Evolutionary conservation across 495 filamentous ascomycete species (phyloP), one percentile per base, ranked within the genome.

Genomic region (Aspergillus sparsus): DNA sequence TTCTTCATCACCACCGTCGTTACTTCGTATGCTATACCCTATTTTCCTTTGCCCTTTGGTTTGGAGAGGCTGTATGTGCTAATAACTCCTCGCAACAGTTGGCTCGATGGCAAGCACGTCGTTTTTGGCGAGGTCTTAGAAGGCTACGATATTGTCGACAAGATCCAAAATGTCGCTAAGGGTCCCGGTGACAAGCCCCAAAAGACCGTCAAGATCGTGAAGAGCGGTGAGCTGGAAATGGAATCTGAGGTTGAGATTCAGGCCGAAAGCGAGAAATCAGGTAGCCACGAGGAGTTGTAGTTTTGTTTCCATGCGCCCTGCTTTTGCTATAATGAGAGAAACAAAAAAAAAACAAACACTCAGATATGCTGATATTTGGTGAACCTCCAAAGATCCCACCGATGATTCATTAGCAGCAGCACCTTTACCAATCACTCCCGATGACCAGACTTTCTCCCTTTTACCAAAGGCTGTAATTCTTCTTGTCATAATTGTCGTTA

Each of bases 261-360:
- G 68, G 77, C 86, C 21, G 62, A 66, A 36, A 55, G 68, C 41
- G 69, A 74, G 57, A 71, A 76, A 58, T 92, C 97, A 98, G 94
- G 94, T 98, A 97, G 54, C 61, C 90, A 95, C 76, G 87, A 88
- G 77, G 94, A 98, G 77, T 90, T 97, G 76, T 98, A 91, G 83
- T 82, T 68, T 67, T 63, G 60, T 65, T 53, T 64, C 66, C 58
- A 27, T 41, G 64, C 63, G 66, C 62, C 60, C 51, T 63, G 59
- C 63, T 58, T 71, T 56, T 61, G 66, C 27, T 15, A 15, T 47
- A 18, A 9, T 7, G 9, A 18, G 9, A 16, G 7, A 18, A 47
- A 53, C 67, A 32, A 51, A 64, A 51, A 62, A 62, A 52, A 70
- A 57, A 51, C 11, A 32, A 27, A 27, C 21, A 27, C 21, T 27